phyloP scores from a whole-genome alignment of 2,329 filamentous ascomycete species.

The Verticillium alfalfae region DNA sequence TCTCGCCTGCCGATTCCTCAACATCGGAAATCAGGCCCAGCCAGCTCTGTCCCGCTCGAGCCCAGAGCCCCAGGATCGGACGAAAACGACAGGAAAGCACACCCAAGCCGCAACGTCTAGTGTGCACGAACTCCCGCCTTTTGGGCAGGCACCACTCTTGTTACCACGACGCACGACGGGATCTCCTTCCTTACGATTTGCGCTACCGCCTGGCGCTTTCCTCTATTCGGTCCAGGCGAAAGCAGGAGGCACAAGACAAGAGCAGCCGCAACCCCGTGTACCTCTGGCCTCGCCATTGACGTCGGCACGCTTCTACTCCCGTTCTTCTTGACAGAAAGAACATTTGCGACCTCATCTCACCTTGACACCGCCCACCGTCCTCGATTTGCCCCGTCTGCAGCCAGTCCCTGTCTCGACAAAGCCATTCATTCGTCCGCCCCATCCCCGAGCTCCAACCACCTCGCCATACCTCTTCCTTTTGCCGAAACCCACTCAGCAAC shows the following conservation, averaged over 20 bases:
- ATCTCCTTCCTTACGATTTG: neutral
- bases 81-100: neutral
- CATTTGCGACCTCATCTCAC: neutral
- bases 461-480: neutral
- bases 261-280: neutral
- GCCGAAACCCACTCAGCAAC: neutral
- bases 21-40: neutral
- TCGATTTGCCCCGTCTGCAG: neutral
- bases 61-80: neutral
- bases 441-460: neutral
- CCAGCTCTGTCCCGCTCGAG: neutral
- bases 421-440: neutral
- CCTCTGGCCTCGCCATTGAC: neutral
- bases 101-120: neutral
- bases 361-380: neutral
- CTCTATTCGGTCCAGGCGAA: neutral
- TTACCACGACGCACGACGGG: neutral
- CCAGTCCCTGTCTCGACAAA: neutral
- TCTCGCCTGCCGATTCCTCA: neutral
- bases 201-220: neutral
- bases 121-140: neutral
- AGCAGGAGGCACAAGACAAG: neutral
- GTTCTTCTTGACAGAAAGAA: neutral
- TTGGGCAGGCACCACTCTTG: neutral
- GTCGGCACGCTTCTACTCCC: neutral